Evolutionary conservation across 192 early-diverging fungal species (phyloP), one percentile per base, ranked within the genome.

Genomic region (Coemansia sp.): DNA sequence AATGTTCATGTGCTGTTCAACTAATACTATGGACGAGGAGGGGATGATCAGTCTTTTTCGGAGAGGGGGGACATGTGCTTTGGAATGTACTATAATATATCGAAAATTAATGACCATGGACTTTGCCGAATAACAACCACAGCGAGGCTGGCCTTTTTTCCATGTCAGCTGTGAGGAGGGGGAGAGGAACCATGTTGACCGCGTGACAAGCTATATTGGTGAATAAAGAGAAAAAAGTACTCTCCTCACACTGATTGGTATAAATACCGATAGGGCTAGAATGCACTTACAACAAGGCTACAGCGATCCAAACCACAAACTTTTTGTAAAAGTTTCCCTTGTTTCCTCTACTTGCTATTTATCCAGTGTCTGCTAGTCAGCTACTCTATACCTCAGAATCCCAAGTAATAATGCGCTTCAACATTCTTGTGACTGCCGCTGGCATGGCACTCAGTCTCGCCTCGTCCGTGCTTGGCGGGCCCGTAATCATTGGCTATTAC

Each of bases 401-500:
- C n/a, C n/a, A n/a, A n/a, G n/a, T 40, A 20, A 63, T 3, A 36
- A 75, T 75, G 73, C 73, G 72, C 35, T 68, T 67, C 28, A 74
- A 68, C 23, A 40, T 64, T n/a, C 35, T 74, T 20, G n/a, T 67
- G 18, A 48, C 72, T 3, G 67, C 38, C 10, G 67, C 73, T n/a
- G 51, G 65, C 6, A n/a, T 75, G 59, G 67, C 73, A 3, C 62
- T 75, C 7, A 65, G 71, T 26, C 24, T 73, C 10, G 42, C 75
- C 13, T 48, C 48, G 14, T 42, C 51, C 26, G 51, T 64, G 16
- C 55, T 55, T 3, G 34, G 21, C 10, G 69, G 31, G 11, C 69
- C 70, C 1, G 42, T 61, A 3, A 67, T 82, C 8, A 46, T 82
- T 21, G 79, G 79, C 0, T 82, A 82, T 61, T 76, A 76, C 14